Conservation (phyloP, 345 rosid genomes). For the Lumnitzera littorea region DNA sequence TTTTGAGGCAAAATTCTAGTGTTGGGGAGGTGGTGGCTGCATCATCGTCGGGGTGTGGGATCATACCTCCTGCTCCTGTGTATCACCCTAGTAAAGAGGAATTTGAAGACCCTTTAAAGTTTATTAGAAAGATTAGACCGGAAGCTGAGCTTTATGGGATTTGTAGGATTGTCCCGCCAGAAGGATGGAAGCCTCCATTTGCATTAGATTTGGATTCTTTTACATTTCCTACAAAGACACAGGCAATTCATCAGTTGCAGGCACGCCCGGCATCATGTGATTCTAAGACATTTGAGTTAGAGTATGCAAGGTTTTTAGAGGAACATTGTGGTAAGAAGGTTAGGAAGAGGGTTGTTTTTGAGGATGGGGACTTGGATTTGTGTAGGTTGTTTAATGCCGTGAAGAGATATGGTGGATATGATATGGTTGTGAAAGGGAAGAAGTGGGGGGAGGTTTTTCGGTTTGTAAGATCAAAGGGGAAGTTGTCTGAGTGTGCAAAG, state of each 20-base stretch:
- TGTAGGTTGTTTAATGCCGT: constrained; percentile 84
- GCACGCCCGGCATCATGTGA: constrained; percentile 82
- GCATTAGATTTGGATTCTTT: constrained; percentile 59
- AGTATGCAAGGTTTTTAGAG: constrained; percentile 72
- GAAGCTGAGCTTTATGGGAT: constrained; percentile 93
- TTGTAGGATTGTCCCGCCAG: constrained; percentile 89
- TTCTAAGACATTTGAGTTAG: constrained; percentile 80
- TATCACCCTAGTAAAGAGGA: constrained; percentile 81
- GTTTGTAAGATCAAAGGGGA: constrained; percentile 52
- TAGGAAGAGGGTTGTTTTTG: constrained; percentile 70
- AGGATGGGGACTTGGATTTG: constrained; percentile 81
- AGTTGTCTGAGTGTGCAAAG: constrained; percentile 76
- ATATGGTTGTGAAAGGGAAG: constrained; percentile 61
- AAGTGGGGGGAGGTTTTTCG: constrained; percentile 86
- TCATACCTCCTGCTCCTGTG: constrained; percentile 60
- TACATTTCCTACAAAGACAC: constrained; percentile 82
- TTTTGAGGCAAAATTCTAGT: constrained; percentile 45
- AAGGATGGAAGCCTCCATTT: constrained; percentile 70
- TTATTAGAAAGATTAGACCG: constrained; percentile 63
- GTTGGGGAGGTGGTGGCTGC: constrained; percentile 17
- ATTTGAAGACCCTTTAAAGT: constrained; percentile 77
- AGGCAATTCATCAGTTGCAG: constrained; percentile 95
- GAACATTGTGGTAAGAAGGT: constrained; percentile 60
- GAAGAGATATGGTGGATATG: constrained; percentile 84
- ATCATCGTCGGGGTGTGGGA: constrained; percentile 13